phyloP scores from a whole-genome alignment of 164 flowering plant genomes.

The Vitis amurensis region DNA sequence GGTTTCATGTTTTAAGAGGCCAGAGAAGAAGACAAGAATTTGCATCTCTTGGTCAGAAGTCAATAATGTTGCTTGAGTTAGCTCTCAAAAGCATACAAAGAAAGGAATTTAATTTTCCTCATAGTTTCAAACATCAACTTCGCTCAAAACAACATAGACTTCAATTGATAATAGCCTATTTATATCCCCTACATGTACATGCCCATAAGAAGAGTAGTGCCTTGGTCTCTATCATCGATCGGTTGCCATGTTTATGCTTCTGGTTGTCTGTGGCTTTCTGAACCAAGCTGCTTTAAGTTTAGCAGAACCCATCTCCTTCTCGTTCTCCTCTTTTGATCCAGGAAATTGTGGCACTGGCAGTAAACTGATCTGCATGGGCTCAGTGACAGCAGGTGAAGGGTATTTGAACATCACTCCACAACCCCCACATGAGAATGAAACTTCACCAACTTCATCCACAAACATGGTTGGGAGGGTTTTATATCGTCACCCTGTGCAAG shows the following conservation, averaged over 20 bases:
- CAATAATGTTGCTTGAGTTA: background rate
- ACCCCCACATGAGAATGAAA: background rate
- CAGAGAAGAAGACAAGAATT: background rate
- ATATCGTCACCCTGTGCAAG: conserved; percentile 33
- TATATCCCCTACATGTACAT: background rate
- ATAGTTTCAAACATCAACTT: no score
- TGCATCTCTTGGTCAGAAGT: background rate
- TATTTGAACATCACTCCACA: conserved; percentile 36
- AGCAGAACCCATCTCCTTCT: conserved; percentile 20
- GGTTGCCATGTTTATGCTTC: conserved; percentile 25
- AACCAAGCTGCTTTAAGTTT: conserved; percentile 19
- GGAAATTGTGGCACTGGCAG: conserved; percentile 28
- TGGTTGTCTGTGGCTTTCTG: conserved; percentile 16
- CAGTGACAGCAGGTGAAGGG: conserved; percentile 29
- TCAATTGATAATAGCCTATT: no score
- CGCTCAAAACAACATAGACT: no score
- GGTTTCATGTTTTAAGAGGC: no score
- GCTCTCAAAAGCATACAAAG: conserved; percentile 9
- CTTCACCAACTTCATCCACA: background rate
- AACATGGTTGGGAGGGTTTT: conserved; percentile 38
- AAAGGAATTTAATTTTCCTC: background rate
- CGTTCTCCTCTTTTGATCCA: conserved; percentile 32
- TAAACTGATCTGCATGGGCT: conserved; percentile 42
- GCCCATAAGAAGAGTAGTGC: background rate
- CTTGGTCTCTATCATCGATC: no score